phyloP scores from a whole-genome alignment of 495 filamentous ascomycete species.

The Podospora fimiseda region DNA sequence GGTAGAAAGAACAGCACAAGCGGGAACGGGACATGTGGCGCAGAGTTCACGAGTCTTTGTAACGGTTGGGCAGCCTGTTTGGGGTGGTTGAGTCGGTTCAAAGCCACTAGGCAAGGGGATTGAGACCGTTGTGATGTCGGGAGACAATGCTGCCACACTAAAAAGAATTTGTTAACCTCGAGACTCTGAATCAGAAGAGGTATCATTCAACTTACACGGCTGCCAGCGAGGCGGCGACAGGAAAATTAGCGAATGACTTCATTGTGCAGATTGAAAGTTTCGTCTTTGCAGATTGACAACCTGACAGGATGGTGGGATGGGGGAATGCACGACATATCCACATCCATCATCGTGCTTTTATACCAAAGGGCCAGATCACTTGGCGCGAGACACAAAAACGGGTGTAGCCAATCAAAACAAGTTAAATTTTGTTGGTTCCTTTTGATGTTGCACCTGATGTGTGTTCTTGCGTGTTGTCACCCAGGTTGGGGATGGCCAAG shows the following conservation, averaged over 20 bases:
- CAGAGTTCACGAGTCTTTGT: constrained; percentile 21
- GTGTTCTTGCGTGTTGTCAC: too few relatives aligned
- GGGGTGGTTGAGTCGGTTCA: background rate
- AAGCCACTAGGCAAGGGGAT: background rate
- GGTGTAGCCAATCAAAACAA: too few relatives aligned
- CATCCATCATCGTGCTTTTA: too few relatives aligned
- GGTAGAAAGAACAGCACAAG: constrained; percentile 32
- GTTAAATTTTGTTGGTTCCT: too few relatives aligned
- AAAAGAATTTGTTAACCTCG: background rate
- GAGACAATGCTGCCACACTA: background rate
- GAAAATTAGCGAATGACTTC: background rate
- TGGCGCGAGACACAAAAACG: too few relatives aligned
- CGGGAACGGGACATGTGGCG: constrained; percentile 17
- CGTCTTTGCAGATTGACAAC: too few relatives aligned
- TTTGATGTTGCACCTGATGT: too few relatives aligned
- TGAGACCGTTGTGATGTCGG: background rate
- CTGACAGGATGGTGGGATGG: too few relatives aligned
- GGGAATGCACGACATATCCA: too few relatives aligned
- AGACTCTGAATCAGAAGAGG: background rate
- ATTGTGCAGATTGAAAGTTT: background rate
- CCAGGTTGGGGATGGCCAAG: too few relatives aligned
- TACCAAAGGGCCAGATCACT: too few relatives aligned
- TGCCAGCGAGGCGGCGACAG: background rate
- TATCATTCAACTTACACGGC: background rate
- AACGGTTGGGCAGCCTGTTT: constrained; percentile 21